Evolutionary conservation across 257 asterid genomes (phyloP).

Genomic region (Dorcoceras hygrometricum): DNA sequence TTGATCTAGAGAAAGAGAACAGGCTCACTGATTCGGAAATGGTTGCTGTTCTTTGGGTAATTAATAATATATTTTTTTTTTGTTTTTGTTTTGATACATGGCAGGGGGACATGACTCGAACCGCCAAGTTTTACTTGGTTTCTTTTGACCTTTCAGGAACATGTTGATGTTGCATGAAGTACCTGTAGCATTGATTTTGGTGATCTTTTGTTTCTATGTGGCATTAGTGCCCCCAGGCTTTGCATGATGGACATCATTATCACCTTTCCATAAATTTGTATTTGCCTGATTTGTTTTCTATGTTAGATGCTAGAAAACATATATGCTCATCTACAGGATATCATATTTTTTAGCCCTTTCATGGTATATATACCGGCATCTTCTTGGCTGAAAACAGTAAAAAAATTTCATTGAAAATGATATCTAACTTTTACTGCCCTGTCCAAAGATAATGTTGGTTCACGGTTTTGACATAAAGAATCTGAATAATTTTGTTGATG

Average conservation of each 20-base stretch:
- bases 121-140: too few species aligned
- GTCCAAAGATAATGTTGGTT: not conserved
- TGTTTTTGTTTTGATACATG: too few species aligned
- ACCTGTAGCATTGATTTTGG: not conserved
- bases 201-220: not conserved
- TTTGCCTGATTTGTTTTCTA: conserved; percentile 11
- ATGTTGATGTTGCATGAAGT: not conserved
- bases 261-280: conserved; percentile 1
- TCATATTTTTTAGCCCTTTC: conserved; percentile 21
- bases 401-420: not conserved
- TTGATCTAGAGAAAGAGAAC: conserved; percentile 60
- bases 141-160: not conserved
- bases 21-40: conserved; percentile 58
- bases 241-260: conserved; percentile 4
- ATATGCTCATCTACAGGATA: conserved; percentile 13
- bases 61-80: too few species aligned
- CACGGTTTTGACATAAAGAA: conserved; percentile 24
- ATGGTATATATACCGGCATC: conserved; percentile 27
- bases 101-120: too few species aligned
- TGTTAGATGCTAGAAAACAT: conserved; percentile 25
- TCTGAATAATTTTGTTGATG: conserved; percentile 43
- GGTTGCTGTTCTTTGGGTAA: conserved; percentile 89
- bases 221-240: not conserved
- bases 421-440: not conserved
- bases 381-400: too few species aligned